Conservation (phyloP, 2,329 filamentous ascomycete species). For the Didymella pomorum region DNA sequence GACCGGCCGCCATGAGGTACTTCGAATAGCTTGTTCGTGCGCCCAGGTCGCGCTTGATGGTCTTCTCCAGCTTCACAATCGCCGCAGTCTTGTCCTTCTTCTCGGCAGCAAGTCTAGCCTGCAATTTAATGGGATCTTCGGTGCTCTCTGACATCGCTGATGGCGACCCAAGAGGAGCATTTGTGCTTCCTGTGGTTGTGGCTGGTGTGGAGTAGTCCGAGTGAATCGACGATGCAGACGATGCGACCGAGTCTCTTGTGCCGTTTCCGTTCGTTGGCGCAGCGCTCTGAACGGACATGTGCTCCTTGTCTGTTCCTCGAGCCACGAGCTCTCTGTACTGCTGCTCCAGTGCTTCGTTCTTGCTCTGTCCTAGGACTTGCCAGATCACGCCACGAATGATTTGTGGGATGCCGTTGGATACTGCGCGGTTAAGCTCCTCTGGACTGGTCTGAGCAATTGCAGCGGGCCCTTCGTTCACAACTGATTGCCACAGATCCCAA, state of each 20-base stretch:
- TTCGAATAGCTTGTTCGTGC: conserved; percentile 96
- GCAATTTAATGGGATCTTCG: conserved; percentile 71
- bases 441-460: conserved; percentile 87
- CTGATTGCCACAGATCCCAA: conserved; percentile 97
- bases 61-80: conserved; percentile 86
- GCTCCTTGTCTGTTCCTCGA: conserved; percentile 81
- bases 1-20: conserved; percentile 86
- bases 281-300: conserved; percentile 35
- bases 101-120: conserved; percentile 70
- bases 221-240: conserved; percentile 84
- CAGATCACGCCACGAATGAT: conserved; percentile 98
- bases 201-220: conserved; percentile 75
- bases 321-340: conserved; percentile 84
- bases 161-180: conserved; percentile 55
- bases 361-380: conserved; percentile 96
- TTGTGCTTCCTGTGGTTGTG: conserved; percentile 58
- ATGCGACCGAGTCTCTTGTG: conserved; percentile 72
- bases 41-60: conserved; percentile 88
- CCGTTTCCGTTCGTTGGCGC: conserved; percentile 55
- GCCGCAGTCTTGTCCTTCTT: conserved; percentile 77
- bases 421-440: conserved; percentile 88
- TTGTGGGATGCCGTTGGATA: conserved; percentile 90
- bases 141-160: conserved; percentile 63
- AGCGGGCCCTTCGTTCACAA: conserved; percentile 92
- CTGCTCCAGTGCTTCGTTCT: conserved; percentile 86